Evolutionary conservation across 495 filamentous ascomycete genomes (phyloP).

Genomic region (Xeromyces bisporus): DNA sequence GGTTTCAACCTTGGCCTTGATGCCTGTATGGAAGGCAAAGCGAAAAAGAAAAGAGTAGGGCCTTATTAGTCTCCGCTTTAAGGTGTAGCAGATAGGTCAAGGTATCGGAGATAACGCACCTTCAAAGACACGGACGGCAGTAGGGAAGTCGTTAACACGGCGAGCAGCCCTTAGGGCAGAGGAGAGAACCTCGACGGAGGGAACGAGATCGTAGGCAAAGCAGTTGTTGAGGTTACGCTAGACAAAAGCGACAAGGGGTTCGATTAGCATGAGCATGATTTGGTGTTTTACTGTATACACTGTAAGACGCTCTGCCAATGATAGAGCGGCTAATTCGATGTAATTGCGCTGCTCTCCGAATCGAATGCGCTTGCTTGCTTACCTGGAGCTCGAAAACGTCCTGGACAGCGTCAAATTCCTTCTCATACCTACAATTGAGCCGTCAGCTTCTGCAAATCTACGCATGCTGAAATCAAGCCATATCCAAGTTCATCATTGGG

Average conservation of each 20-base stretch:
- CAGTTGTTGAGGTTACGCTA: conserved; percentile 99
- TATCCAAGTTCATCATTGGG: not conserved
- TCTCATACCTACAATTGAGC: conserved; percentile 65
- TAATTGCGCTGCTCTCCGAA: not conserved
- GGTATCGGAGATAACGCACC: conserved; percentile 34
- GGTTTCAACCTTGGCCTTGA: conserved; percentile 99
- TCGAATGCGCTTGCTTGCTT: conserved; percentile 16
- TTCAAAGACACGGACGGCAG: conserved; percentile 94
- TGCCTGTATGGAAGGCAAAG: conserved; percentile 39
- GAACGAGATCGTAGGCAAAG: conserved; percentile 99
- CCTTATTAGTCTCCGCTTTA: not conserved
- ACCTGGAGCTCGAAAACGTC: conserved; percentile 99
- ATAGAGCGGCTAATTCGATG: conserved; percentile 4
- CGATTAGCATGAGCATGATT: too few species aligned
- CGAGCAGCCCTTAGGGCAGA: conserved; percentile 83
- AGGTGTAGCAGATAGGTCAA: not conserved
- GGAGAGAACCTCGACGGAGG: conserved; percentile 76
- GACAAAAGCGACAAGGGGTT: conserved; percentile 1
- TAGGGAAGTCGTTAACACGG: conserved; percentile 96
- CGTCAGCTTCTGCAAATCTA: too few species aligned
- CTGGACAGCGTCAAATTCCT: conserved; percentile 93
- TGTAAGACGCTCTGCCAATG: conserved; percentile 6
- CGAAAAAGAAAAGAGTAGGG: conserved; percentile 1
- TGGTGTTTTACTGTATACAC: too few species aligned
- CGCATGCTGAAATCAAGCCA: conserved; percentile 1